Conservation (phyloP, 257 asterid species). For the Nicotiana tabacum region DNA sequence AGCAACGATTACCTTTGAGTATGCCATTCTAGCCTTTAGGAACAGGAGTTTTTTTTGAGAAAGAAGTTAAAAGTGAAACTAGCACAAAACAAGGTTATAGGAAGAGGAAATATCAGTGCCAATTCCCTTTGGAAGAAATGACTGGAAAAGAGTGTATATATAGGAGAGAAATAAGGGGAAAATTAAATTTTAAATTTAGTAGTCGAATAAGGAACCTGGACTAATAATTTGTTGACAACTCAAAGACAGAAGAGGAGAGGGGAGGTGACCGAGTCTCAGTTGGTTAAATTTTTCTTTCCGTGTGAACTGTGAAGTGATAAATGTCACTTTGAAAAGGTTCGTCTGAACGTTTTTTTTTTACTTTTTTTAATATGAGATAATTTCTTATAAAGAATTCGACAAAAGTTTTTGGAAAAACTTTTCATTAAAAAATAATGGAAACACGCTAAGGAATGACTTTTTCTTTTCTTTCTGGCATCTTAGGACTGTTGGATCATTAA, state of each 20-base stretch:
- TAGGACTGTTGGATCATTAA: background rate
- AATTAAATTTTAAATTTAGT: background rate
- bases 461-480: too few relatives aligned
- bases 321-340: too few relatives aligned
- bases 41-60: too few relatives aligned
- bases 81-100: conserved; percentile 15
- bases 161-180: too few relatives aligned
- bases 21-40: conserved; percentile 20
- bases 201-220: background rate
- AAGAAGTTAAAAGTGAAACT: background rate
- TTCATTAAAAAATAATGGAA: too few relatives aligned
- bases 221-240: background rate
- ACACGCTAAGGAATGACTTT: background rate
- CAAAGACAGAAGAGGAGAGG: background rate
- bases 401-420: too few relatives aligned
- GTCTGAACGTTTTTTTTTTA: background rate
- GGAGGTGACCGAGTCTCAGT: background rate
- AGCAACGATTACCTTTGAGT: conserved; percentile 10
- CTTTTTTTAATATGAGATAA: too few relatives aligned
- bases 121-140: background rate
- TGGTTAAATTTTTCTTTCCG: background rate
- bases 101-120: background rate
- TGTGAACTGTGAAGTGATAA: conserved; percentile 1
- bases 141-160: background rate
- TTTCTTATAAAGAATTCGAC: too few relatives aligned